Base-by-base conservation (phyloP, 2,329 filamentous ascomycete species). In the Aspergillus ibericus region DNA sequence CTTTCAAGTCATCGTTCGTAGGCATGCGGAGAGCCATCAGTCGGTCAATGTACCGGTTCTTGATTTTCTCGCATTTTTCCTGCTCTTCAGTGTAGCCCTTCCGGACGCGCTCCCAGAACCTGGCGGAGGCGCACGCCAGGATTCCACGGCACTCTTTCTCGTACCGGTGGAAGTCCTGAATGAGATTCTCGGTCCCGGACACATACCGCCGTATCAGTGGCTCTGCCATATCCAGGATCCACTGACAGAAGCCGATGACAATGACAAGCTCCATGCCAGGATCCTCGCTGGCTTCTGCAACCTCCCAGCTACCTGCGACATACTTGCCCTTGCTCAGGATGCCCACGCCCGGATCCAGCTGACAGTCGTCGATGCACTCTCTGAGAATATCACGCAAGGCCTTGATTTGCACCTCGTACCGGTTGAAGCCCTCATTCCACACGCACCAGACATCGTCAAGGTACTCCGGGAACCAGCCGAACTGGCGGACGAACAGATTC, bases 201-300 rank as follows among this genome's bases (percentile, higher is more conserved):
- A 49, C 53, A 9, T 59, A 58, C 0, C 66, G 25, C 2, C 63
- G 40, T 25, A 67, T 63, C 22, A 70, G 50, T 12, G 61, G 55
- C 12, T 69, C 69, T 2, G 64, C 63, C 25, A 66, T 66, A 42
- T 75, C 73, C 12, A 65, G 29, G 1, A 73, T 53, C 56, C 71
- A 75, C 53, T 73, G 71, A 18, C 66, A 64, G 44, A 69, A 73
- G 25, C 68, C 56, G 29, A 72, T 67, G 6, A 56, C 57, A 46
- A 75, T 64, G 10, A 73, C 66, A 10, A 74, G 60, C 48, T 75
- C 73, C 62, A 75, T 53, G 3, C 71, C 72, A 1, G 68, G 68
- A 42, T 69, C 66, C 9, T 69, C 68, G 22, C 64, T 53, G 40
- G 44, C 10, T 58, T 52, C 15, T 54, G 56, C 10, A 60, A 35